phyloP scores from a whole-genome alignment of 345 rosid species.

The Salix brachista region DNA sequence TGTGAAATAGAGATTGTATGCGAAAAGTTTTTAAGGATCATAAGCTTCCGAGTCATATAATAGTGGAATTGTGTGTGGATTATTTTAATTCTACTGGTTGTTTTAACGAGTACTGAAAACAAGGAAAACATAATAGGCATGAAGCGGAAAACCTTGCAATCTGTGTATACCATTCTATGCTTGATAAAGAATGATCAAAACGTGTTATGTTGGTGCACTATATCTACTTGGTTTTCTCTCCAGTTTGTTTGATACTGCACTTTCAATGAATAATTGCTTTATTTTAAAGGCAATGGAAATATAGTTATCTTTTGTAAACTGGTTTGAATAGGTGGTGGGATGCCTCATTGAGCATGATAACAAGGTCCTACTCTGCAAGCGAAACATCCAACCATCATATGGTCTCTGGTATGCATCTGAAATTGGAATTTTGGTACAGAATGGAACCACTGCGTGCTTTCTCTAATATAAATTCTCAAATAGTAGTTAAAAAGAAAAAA shows the following conservation, averaged over 20 bases:
- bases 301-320: constrained; percentile 7
- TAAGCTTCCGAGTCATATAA: neutral
- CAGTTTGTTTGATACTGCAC: neutral
- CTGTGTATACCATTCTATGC: neutral
- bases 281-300: neutral
- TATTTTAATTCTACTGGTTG: neutral
- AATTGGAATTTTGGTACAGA: constrained; percentile 1
- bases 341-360: constrained; percentile 87
- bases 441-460: neutral
- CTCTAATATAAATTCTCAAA: neutral
- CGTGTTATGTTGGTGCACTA: neutral
- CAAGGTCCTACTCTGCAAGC: constrained; percentile 88
- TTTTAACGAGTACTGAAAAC: neutral
- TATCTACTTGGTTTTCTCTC: neutral
- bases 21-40: neutral
- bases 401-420: constrained; percentile 63
- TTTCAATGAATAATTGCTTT: neutral
- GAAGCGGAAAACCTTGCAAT: neutral
- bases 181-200: neutral
- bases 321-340: constrained; percentile 70
- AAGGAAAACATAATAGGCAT: neutral
- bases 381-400: constrained; percentile 89
- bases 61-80: neutral
- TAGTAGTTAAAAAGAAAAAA: neutral
- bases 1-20: neutral